Evolutionary conservation across 169 alveolate species (phyloP).

Genomic region (Plasmodium gaboni): DNA sequence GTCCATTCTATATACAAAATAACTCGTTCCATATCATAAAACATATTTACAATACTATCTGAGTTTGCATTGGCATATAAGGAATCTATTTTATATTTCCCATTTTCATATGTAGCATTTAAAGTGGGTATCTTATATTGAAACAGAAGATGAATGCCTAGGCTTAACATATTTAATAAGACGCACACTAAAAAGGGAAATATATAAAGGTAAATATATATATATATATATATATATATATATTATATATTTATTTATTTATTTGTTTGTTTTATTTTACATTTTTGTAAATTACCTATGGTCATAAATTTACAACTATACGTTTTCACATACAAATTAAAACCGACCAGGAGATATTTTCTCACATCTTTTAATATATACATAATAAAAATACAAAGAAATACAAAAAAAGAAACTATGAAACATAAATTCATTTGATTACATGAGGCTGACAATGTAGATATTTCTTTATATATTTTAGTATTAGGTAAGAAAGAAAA

Average conservation of each 20-base stretch:
- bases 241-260: background rate
- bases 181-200: conserved; percentile 13
- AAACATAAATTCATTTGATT: conserved; percentile 18
- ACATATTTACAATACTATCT: conserved; percentile 15
- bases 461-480: conserved; percentile 53
- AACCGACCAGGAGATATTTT: conserved; percentile 41
- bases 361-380: conserved; percentile 22
- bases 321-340: conserved; percentile 29
- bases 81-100: conserved; percentile 18
- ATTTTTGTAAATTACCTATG: conserved; percentile 20
- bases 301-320: conserved; percentile 22
- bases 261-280: background rate
- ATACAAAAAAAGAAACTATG: conserved; percentile 28
- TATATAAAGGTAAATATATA: background rate
- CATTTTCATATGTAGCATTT: conserved; percentile 5
- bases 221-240: background rate
- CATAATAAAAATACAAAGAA: conserved; percentile 11
- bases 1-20: conserved; percentile 32
- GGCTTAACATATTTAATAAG: conserved; percentile 7
- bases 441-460: conserved; percentile 36
- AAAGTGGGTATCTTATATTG: conserved; percentile 23
- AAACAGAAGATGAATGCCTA: conserved; percentile 17
- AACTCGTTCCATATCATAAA: conserved; percentile 1
- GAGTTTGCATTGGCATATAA: background rate
- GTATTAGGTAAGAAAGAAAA: conserved; percentile 78